phyloP scores from a whole-genome alignment of 176 grass and related monocot species.

The Oropetium thomaeum region DNA sequence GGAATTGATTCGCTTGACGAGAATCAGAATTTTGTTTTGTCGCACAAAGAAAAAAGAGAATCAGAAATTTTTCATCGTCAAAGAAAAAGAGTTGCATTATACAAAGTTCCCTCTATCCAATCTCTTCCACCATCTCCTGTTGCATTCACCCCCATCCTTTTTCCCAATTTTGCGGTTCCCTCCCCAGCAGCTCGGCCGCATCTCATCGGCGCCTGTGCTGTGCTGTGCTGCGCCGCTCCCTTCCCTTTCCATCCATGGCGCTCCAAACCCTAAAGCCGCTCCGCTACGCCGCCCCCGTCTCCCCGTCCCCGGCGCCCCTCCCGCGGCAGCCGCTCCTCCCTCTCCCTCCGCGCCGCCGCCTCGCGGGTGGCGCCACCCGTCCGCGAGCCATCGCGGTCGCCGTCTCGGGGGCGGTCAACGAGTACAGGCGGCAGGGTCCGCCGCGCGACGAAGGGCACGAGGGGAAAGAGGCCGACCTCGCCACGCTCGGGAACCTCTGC shows the following conservation, averaged over 20 bases:
- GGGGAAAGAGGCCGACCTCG: slow-evolving; percentile 60
- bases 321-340: background rate
- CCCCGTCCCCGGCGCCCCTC: slow-evolving; percentile 21
- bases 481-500: slow-evolving; percentile 88
- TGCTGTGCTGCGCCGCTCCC: too few species aligned
- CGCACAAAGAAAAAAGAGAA: too few species aligned
- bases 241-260: slow-evolving; percentile 28
- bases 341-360: slow-evolving; percentile 17
- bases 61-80: too few species aligned
- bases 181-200: background rate
- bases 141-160: background rate
- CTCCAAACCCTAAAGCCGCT: slow-evolving; percentile 61
- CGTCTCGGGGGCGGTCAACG: slow-evolving; percentile 39
- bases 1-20: background rate
- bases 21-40: background rate
- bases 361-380: background rate
- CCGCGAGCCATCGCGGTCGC: slow-evolving; percentile 28
- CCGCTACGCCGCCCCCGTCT: slow-evolving; percentile 12
- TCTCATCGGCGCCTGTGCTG: background rate
- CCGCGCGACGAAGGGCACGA: background rate
- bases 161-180: slow-evolving; percentile 8
- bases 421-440: slow-evolving; percentile 27
- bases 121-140: background rate
- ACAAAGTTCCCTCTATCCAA: background rate
- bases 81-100: background rate